Conservation (phyloP, 441 rosid species). For the Hura crepitans region DNA sequence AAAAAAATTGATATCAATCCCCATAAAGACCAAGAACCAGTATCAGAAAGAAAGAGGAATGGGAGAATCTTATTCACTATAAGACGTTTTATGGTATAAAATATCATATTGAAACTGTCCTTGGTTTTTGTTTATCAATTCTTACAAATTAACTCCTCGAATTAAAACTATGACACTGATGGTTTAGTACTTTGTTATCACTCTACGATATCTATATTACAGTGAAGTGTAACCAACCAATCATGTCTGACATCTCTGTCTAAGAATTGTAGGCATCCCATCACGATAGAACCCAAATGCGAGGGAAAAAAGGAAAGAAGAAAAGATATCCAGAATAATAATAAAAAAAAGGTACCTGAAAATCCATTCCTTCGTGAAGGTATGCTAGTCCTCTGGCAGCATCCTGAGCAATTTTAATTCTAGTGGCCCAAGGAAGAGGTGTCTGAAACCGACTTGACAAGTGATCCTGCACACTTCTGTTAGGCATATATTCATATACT, state of each 20-base stretch:
- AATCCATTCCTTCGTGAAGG: slow-evolving; percentile 83
- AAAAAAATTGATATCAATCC: not conserved
- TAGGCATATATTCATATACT: slow-evolving; percentile 81
- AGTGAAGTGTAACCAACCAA: not conserved
- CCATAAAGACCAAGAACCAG: not conserved
- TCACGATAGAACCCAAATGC: not conserved
- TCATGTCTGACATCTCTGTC: not conserved
- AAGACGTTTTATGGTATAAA: not conserved
- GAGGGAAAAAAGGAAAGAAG: too few relatives aligned
- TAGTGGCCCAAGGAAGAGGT: slow-evolving; percentile 64
- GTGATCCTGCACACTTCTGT: slow-evolving; percentile 84
- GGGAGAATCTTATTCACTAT: not conserved
- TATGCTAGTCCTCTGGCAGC: slow-evolving; percentile 83
- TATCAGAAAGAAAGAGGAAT: not conserved
- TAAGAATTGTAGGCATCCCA: not conserved
- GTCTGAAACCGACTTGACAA: slow-evolving; percentile 63
- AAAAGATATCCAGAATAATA: slow-evolving; percentile 7
- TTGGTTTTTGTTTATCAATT: not conserved
- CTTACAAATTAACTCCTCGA: not conserved
- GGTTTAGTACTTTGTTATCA: not conserved
- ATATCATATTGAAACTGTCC: not conserved
- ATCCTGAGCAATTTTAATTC: slow-evolving; percentile 76
- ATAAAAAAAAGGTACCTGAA: slow-evolving; percentile 53
- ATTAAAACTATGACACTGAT: not conserved
- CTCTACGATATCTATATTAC: not conserved